phyloP scores from a whole-genome alignment of 768 basidiomycete genomes.

The Boletus eberwhitei region DNA sequence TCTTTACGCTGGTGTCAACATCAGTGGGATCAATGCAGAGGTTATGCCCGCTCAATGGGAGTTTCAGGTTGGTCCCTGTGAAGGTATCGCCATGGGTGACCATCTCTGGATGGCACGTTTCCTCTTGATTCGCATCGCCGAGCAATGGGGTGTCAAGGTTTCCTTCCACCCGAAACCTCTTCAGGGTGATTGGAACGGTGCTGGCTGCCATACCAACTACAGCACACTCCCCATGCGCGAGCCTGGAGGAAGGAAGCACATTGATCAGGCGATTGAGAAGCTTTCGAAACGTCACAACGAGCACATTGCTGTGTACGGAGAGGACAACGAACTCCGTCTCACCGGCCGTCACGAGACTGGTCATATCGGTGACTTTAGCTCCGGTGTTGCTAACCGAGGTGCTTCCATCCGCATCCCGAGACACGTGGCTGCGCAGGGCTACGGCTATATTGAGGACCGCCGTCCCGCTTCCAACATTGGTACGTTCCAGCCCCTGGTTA shows the following conservation, averaged over 20 bases:
- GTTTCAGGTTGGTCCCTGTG: conserved; percentile 99
- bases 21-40: conserved; percentile 99
- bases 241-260: conserved; percentile 86
- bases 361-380: conserved; percentile 86
- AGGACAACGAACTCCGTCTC: conserved; percentile 94
- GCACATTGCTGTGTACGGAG: conserved; percentile 97
- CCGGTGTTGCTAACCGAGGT: conserved; percentile 96
- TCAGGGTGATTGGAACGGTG: conserved; percentile 98
- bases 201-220: conserved; percentile 98
- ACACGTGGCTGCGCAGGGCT: conserved; percentile 88
- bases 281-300: conserved; percentile 85
- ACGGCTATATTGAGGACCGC: conserved; percentile 94
- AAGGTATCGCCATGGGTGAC: conserved; percentile 98
- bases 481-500: conserved; percentile 36
- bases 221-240: conserved; percentile 94
- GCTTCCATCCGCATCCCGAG: conserved; percentile 95
- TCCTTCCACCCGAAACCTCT: conserved; percentile 99
- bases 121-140: conserved; percentile 92
- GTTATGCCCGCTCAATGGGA: conserved; percentile 99
- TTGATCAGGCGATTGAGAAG: conserved; percentile 93
- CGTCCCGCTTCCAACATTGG: conserved; percentile 98
- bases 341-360: conserved; percentile 98
- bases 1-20: conserved; percentile 92
- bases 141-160: conserved; percentile 96
- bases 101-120: conserved; percentile 99